These are phyloP conservation scores for Solanum microdontum DNA, from an alignment of 257 asterid species.

Conservation along the genomic window DNA sequence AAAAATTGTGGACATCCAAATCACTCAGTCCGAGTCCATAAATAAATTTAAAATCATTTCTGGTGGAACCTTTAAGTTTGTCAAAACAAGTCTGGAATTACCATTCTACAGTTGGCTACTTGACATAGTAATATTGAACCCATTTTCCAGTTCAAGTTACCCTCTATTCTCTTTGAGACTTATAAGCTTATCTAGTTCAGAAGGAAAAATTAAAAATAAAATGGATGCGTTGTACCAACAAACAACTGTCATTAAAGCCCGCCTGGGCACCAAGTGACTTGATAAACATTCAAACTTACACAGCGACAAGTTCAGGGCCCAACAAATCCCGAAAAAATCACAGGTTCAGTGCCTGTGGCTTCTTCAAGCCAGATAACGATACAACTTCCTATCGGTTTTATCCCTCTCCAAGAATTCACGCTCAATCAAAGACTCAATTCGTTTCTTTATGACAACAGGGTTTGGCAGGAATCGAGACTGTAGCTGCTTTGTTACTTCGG, in stretches of 20 bases:
- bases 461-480: conserved; percentile 22
- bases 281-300: background rate
- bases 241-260: background rate
- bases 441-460: conserved; percentile 22
- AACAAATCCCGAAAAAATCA: background rate
- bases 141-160: background rate
- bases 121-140: background rate
- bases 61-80: background rate
- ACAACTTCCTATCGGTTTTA: conserved; percentile 19
- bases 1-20: background rate
- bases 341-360: background rate
- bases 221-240: background rate
- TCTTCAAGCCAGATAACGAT: conserved; percentile 23
- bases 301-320: background rate
- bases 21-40: background rate
- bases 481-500: conserved; percentile 23
- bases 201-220: background rate
- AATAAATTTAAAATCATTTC: background rate
- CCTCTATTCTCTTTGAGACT: background rate
- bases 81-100: background rate
- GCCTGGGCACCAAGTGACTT: background rate
- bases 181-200: background rate
- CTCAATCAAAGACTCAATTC: conserved; percentile 21
- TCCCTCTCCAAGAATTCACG: conserved; percentile 27
- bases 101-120: background rate